These are phyloP conservation scores for Boletus barrowsii DNA, from an alignment of 768 basidiomycete genomes.

Conservation along the genomic window DNA sequence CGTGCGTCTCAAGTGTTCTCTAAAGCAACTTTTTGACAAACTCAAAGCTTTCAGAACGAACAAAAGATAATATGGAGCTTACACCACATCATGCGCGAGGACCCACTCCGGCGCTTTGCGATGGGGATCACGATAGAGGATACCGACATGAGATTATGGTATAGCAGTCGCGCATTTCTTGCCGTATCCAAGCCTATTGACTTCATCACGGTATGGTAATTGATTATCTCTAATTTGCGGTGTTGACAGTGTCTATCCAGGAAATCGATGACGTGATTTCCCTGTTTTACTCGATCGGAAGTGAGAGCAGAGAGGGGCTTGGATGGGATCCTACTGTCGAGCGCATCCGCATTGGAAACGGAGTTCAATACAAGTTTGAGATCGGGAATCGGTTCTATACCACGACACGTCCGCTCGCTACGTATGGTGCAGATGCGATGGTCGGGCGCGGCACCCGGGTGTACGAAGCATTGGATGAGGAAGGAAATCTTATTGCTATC, in stretches of 20 bases:
- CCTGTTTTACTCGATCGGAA: constrained; percentile 5
- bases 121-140: constrained; percentile 31
- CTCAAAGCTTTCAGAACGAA: neutral
- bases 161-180: neutral
- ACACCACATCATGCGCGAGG: constrained; percentile 26
- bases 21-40: neutral
- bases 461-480: neutral
- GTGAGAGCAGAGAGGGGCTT: neutral
- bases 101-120: constrained; percentile 21
- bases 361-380: neutral
- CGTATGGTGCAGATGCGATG: neutral
- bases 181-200: neutral
- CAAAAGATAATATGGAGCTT: constrained; percentile 26
- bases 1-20: no score
- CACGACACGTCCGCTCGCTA: neutral
- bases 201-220: neutral
- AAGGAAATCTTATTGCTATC: neutral
- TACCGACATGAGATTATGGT: constrained; percentile 27
- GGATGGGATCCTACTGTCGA: neutral
- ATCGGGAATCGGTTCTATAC: neutral
- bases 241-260: neutral
- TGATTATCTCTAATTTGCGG: neutral
- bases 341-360: neutral
- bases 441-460: neutral
- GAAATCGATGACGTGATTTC: neutral